Base-by-base conservation (phyloP, 1,284 basidiomycete species). In the Sanghuangporus sanghuang region DNA sequence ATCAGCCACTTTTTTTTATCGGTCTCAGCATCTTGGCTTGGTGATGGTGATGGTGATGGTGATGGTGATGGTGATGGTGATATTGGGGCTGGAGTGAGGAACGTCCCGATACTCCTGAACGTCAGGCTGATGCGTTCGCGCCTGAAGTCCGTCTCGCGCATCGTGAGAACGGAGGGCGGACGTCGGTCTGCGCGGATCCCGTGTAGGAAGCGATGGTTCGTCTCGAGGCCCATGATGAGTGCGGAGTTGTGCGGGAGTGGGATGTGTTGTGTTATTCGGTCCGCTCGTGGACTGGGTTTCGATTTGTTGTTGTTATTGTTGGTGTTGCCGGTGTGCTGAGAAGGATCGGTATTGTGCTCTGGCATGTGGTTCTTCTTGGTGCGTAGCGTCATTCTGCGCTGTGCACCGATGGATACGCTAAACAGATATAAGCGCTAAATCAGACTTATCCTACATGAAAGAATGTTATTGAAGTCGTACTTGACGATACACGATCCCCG, bases 81-180 rank as follows among this genome's bases (percentile, higher is more conserved):
- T n/a, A n/a, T n/a, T n/a, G n/a, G n/a, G n/a, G n/a, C 79, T 38
- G 69, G 70, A 14, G 77, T 81, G 64, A 92, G 73, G 73, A 88
- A 91, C 40, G 90, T 91, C 48, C 86, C 87, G 55, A 92, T 92
- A 62, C 80, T 78, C 44, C 90, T 79, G 73, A 92, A 92, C 16
- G 90, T 92, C 68, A 92, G 72, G 71, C 89, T 90, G 70, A 92
- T 90, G 57, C 89, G 79, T 64, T 80, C 85, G n/a, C 85, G 86
- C 11, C 75, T 70, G 67, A 82, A 75, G 61, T 74, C 73, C 48
- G 71, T 78, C 74, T 92, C 89, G 23, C 75, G 78, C 0, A 73
- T 69, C 1, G 79, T 77, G 72, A 91, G 91, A 2, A 73, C 69
- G 6, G 71, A 65, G 7, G 77, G 63, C 2, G 81, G 80, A 2